phyloP scores from a whole-genome alignment of 768 basidiomycete genomes.

The Paxillus ammoniavirescens region DNA sequence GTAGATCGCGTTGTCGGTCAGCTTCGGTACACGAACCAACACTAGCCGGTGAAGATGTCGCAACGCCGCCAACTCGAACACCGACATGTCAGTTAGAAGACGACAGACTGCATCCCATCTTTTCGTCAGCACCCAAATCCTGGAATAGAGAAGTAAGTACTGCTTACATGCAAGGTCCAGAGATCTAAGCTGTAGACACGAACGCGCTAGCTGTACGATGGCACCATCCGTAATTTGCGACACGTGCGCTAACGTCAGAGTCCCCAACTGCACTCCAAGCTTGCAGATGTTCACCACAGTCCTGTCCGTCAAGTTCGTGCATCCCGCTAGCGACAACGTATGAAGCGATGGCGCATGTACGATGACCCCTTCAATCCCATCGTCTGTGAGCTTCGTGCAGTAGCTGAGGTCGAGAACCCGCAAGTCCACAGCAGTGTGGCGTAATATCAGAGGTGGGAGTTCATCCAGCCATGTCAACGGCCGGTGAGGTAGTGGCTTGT shows the following conservation, averaged over 20 bases:
- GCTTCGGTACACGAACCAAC: constrained; percentile 73
- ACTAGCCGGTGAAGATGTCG: constrained; percentile 72
- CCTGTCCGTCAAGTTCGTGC: constrained; percentile 69
- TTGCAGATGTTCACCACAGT: constrained; percentile 64
- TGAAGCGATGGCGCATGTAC: constrained; percentile 75
- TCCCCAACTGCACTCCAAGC: constrained; percentile 75
- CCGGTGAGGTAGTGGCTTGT: constrained; percentile 55
- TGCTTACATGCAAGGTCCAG: constrained; percentile 84
- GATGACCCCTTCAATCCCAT: constrained; percentile 72
- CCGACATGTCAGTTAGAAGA: constrained; percentile 79
- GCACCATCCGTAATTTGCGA: constrained; percentile 76
- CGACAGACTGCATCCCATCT: constrained; percentile 59
- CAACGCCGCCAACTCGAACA: constrained; percentile 75
- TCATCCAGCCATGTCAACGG: constrained; percentile 61
- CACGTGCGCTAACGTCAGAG: constrained; percentile 79
- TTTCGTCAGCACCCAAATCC: constrained; percentile 14
- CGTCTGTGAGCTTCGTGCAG: constrained; percentile 70
- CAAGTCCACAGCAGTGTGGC: constrained; percentile 67
- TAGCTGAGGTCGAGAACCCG: constrained; percentile 77
- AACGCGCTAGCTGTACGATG: constrained; percentile 63
- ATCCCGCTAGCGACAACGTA: constrained; percentile 75
- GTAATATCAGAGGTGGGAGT: constrained; percentile 62
- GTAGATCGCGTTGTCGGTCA: constrained; percentile 84
- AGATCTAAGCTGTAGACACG: constrained; percentile 72
- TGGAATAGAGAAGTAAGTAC: constrained; percentile 2